phyloP scores from a whole-genome alignment of 768 basidiomycete species.

The Suillus sp. region DNA sequence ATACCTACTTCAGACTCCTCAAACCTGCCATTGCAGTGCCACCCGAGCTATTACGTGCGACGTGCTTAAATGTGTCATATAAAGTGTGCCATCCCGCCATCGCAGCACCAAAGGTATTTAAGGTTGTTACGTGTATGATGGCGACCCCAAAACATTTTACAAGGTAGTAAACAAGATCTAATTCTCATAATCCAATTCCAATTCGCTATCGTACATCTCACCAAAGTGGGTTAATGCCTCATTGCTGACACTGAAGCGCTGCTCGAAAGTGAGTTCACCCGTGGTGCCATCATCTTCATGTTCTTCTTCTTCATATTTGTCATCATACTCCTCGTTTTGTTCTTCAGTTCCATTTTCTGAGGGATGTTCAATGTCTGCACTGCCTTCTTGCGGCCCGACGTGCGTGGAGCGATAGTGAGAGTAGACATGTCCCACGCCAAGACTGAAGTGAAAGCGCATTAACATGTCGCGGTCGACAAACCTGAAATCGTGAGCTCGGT shows the following conservation, averaged over 20 bases:
- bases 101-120: too few species aligned
- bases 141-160: too few species aligned
- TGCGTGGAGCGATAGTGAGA: neutral
- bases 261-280: neutral
- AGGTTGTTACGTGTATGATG: too few species aligned
- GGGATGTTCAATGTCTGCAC: neutral
- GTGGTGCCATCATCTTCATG: too few species aligned
- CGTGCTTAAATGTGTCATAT: too few species aligned
- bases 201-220: neutral
- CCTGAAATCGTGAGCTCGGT: neutral
- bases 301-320: neutral
- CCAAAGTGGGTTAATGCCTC: neutral
- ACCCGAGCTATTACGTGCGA: too few species aligned
- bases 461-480: slow-evolving; percentile 10
- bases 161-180: neutral
- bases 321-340: neutral
- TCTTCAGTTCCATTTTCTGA: neutral
- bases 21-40: too few species aligned
- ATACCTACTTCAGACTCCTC: too few species aligned
- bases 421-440: neutral
- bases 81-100: too few species aligned
- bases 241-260: neutral
- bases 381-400: neutral
- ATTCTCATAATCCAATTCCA: neutral
- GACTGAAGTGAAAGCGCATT: neutral